These are phyloP conservation scores for Lactuca sativa DNA, from an alignment of 129 eudicot genomes.

Conservation along the genomic window DNA sequence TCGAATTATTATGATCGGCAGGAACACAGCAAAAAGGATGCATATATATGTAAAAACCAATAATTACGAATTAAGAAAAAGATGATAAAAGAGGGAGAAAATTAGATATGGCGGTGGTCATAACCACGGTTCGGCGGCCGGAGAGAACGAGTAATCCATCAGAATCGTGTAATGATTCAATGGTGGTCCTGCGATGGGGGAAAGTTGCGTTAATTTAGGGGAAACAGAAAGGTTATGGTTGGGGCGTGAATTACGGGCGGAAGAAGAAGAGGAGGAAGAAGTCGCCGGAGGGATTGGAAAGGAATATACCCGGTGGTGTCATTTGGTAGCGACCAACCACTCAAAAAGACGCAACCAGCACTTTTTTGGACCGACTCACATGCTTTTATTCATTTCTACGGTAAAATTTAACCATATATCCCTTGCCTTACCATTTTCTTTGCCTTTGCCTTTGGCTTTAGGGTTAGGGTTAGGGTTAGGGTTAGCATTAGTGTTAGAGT, in stretches of 20 bases:
- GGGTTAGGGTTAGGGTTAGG: background rate
- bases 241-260: conserved; percentile 30
- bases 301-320: conserved; percentile 22
- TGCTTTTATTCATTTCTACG: conserved; percentile 24
- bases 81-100: background rate
- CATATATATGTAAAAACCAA: conserved; percentile 31
- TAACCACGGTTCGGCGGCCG: conserved; percentile 22
- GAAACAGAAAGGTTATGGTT: background rate
- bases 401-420: conserved; percentile 5
- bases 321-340: conserved; percentile 16
- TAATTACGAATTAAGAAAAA: background rate
- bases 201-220: conserved; percentile 18
- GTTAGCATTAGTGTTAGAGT: background rate
- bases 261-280: conserved; percentile 10
- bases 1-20: conserved; percentile 30
- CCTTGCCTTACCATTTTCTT: background rate
- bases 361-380: conserved; percentile 42
- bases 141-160: conserved; percentile 11
- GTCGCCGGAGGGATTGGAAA: conserved; percentile 37
- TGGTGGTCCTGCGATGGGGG: conserved; percentile 16
- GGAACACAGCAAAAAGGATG: conserved; percentile 79
- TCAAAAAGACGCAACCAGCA: conserved; percentile 26
- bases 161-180: background rate
- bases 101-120: conserved; percentile 17
- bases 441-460: no score